These are phyloP conservation scores for Rhododendron molle DNA, from an alignment of 148 eudicot species.

Conservation along the genomic window DNA sequence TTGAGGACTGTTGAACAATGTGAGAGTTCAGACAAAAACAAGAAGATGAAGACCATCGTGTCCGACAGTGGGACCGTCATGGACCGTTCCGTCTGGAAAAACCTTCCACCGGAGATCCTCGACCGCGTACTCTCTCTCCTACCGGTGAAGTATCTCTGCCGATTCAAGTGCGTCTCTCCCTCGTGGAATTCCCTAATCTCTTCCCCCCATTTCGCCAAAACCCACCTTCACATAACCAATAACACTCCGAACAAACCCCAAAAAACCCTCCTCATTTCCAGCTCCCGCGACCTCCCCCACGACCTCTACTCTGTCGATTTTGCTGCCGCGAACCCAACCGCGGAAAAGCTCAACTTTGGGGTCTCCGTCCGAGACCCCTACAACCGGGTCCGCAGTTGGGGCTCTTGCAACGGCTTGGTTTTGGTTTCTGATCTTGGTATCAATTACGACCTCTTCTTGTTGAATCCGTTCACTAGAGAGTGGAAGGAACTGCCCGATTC, in stretches of 20 bases:
- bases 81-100: neutral
- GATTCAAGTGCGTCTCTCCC: neutral
- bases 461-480: neutral
- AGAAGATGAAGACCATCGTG: neutral
- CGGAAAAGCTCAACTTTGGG: neutral
- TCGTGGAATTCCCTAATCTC: neutral
- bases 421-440: neutral
- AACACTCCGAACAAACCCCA: neutral
- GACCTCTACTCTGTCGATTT: neutral
- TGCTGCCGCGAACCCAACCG: too few species aligned
- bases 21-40: too few species aligned
- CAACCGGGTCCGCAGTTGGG: neutral
- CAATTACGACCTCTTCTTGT: neutral
- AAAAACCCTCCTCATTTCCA: neutral
- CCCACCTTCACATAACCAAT: neutral
- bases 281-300: neutral
- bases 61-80: neutral
- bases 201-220: neutral
- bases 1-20: too few species aligned
- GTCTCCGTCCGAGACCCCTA: neutral
- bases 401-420: neutral
- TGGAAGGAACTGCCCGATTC: neutral
- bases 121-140: neutral
- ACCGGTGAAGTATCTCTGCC: neutral
- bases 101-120: neutral